Evolutionary conservation across 164 flowering plant species (phyloP), one percentile per base, ranked within the genome.

Genomic region (Vitis cinerea): DNA sequence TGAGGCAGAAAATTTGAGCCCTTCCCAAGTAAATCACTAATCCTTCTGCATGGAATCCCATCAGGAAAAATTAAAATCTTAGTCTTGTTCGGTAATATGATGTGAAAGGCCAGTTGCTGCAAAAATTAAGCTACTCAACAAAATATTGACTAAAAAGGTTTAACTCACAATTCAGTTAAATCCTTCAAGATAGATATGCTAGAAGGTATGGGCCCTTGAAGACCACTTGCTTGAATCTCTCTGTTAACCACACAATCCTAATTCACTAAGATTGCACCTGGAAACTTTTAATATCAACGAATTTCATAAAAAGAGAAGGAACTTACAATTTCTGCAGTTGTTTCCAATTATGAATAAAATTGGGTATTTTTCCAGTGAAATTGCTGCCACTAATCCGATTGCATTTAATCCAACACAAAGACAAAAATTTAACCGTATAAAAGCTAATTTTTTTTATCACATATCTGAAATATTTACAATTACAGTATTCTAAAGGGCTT

Each of bases 21-120:
- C 2, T 53, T 68, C 49, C 84, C 83, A 57, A 50, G 51, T 16
- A 84, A 65, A 69, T 84, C 80, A 58, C 75, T 74, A 6, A 83
- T 83, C 67, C 82, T 76, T 70, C 83, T 83, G 82, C 67, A 70
- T 7, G 44, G 3, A 31, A 31, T 31, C 44, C 44, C 4, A 31
- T 31, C 1, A 31, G 6, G 44, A 31, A 31, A 31, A 31, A 31
- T 31, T 6, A 31, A 31, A 31, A 65, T 23, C 37, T 5, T 57
- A 13, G 12, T 4, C 44, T 31, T 3, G 3, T 31, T 31, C 1
- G 44, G 44, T 31, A 31, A 3, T 31, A 31, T 31, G 44, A 31
- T 31, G 44, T 31, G 44, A 31, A 31, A 31, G 44, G 44, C 44
- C 4, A 31, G 6, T 31, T 31, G 44, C 44, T 31, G 44, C n/a